phyloP scores from a whole-genome alignment of 331 rosid species.

The Quercus tomentella region DNA sequence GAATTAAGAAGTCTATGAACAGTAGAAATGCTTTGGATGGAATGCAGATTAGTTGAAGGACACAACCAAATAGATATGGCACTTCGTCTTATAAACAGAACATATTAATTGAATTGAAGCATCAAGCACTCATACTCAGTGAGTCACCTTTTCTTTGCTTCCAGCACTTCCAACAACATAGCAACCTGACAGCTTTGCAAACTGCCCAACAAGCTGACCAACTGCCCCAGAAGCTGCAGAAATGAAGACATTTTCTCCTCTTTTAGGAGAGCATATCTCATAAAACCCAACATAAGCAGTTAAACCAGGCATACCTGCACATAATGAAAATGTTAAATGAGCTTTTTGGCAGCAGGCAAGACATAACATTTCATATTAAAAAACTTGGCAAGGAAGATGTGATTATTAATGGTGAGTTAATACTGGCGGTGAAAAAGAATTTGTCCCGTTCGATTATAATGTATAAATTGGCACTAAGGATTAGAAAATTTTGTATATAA shows the following conservation, averaged over 20 bases:
- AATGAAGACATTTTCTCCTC: background rate
- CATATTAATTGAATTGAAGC: background rate
- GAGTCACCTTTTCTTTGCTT: constrained; percentile 8
- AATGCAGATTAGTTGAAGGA: background rate
- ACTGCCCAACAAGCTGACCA: constrained; percentile 30
- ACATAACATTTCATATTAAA: background rate
- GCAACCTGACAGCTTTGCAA: constrained; percentile 25
- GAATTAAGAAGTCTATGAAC: background rate
- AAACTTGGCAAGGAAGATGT: background rate
- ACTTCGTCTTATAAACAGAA: background rate
- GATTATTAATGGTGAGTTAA: background rate
- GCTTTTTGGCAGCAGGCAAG: background rate
- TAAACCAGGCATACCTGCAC: constrained; percentile 24
- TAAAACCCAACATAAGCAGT: constrained; percentile 16
- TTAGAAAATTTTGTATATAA: too few relatives aligned
- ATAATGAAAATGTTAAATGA: background rate
- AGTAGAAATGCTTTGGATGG: background rate
- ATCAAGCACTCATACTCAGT: background rate
- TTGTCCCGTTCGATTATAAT: background rate
- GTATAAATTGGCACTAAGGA: too few relatives aligned
- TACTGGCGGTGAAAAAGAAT: too few relatives aligned
- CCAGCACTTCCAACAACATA: constrained; percentile 33
- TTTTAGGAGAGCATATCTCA: background rate
- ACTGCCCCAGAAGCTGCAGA: constrained; percentile 31
- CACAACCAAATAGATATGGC: background rate